phyloP scores from a whole-genome alignment of 805 yeast genomes.

The Metschnikowia drakensbergensis region DNA sequence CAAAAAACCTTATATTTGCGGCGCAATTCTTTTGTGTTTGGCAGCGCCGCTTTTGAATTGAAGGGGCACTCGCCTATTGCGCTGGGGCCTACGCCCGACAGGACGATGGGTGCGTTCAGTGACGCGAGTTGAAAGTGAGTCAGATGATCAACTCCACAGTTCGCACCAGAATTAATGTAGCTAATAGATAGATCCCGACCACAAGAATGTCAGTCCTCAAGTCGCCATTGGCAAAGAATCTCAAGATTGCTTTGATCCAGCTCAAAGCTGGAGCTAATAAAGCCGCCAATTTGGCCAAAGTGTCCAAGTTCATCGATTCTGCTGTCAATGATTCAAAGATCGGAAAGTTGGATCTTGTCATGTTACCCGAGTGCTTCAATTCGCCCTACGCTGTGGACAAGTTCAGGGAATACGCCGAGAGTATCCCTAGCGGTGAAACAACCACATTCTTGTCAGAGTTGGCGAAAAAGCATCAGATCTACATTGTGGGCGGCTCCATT shows the following conservation, averaged over 20 bases:
- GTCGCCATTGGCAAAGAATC: constrained; percentile 47
- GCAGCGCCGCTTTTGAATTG: too few species aligned
- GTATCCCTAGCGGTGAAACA: constrained; percentile 71
- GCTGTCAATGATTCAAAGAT: constrained; percentile 46
- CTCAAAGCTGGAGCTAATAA: constrained; percentile 80
- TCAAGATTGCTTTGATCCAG: constrained; percentile 83
- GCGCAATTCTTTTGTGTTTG: too few species aligned
- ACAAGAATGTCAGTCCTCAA: constrained; percentile 23
- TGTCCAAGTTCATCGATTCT: constrained; percentile 54
- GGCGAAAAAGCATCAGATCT: constrained; percentile 62
- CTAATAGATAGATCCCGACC: neutral
- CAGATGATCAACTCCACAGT: constrained; percentile 1
- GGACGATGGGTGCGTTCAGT: neutral
- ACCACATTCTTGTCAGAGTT: constrained; percentile 57
- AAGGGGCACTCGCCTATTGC: too few species aligned
- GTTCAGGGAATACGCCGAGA: constrained; percentile 84
- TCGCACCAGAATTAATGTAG: neutral
- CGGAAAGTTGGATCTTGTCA: constrained; percentile 58
- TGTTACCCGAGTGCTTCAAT: constrained; percentile 94
- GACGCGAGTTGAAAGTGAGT: neutral
- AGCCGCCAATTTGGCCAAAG: constrained; percentile 68
- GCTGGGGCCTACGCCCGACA: neutral
- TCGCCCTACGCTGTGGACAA: constrained; percentile 89
- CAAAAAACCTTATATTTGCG: too few species aligned
- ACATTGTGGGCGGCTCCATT: constrained; percentile 85